Base-by-base conservation (phyloP, 768 basidiomycete species). In the Boletus rufocinnamomeus region DNA sequence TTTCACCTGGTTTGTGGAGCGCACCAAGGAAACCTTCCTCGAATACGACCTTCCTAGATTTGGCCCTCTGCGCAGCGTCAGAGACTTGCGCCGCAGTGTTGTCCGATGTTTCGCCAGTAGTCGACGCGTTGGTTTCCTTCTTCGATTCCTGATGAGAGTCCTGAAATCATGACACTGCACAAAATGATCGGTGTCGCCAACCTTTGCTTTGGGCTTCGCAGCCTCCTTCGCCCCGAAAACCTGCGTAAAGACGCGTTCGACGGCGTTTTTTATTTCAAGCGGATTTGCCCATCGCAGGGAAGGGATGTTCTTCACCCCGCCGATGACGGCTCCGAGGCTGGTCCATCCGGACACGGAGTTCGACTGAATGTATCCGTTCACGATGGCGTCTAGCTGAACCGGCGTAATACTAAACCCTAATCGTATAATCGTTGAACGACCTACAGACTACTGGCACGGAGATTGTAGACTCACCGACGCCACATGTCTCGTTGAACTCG, bases 21-120 rank as follows among this genome's bases (percentile, higher is more conserved):
- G 84, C 79, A 1, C 93, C 93, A 14, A 99, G 84, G 78, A 96
- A 98, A 5, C 97, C 97, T 69, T 96, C 93, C 60, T 91, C 88
- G 68, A 98, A 99, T 25, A 98, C 89, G 1, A 86, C 76, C 63
- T 82, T 87, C 35, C 68, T 79, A 69, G 58, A 63, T 50, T 77
- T 58, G 58, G 76, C 55, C 63, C 77, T 63, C 46, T 69, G 76
- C 2, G 73, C 66, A 4, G 76, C 66, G 16, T 77, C 73, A 3
- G 78, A 70, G 11, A 76, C 67, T 28, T 64, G 65, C 25, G 64
- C 46, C 2, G 74, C 69, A 27, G 78, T 21, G 21, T 48, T 61
- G n/a, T 61, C 62, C 25, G 23, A 52, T 2, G 58, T 17, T n/a
- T 60, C 58, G 1, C 25, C 17, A 28, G 57, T n/a, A 30, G 44